Evolutionary conservation across 2,329 filamentous ascomycete genomes (phyloP), one percentile per base, ranked within the genome.

Genomic region (Lasiodiplodia theobromae): DNA sequence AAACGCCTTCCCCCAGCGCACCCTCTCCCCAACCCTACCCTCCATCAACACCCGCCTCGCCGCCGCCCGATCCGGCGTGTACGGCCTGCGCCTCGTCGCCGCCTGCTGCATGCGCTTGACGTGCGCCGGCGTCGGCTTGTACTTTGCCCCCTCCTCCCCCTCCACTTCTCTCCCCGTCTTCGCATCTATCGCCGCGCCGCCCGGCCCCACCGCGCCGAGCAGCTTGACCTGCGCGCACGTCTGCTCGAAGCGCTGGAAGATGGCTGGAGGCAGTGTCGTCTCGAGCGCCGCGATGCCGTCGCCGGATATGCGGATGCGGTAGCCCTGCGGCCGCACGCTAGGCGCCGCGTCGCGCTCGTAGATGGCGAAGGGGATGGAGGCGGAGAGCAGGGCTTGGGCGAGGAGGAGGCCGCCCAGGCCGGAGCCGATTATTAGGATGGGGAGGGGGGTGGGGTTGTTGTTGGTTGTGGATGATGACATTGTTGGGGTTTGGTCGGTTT

Each of bases 241-340:
- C 12, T 21, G 1, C 21, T 54, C 49, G 63, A 66, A 66, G 34
- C 49, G 49, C 16, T 3, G 7, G 31, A 37, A 66, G 14, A 47
- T 16, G 1, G 12, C 18, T 3, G 34, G n/a, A 0, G 63, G 63
- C 10, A 66, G 63, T 1, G 49, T 56, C 2, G 31, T 10, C 21
- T 56, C 16, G 52, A 66, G 63, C 49, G 63, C 63, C 14, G 31
- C 18, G 38, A 56, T 56, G 34, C 49, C 63, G 4, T n/a, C 63
- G 49, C 63, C 63, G 8, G 21, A 25, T 51, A 66, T 34, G 49
- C 88, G 85, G 7, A 90, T 79, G 2, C 88, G 79, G 76, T 91
- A 90, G 0, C 88, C 88, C 73, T 91, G 88, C 0, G 85, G 87
- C 54, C 88, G 87, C 72, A 87, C 88, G 0, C 81, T 74, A n/a